Conservation (phyloP, 805 yeast species). For the Cyberlindnera amylophila region DNA sequence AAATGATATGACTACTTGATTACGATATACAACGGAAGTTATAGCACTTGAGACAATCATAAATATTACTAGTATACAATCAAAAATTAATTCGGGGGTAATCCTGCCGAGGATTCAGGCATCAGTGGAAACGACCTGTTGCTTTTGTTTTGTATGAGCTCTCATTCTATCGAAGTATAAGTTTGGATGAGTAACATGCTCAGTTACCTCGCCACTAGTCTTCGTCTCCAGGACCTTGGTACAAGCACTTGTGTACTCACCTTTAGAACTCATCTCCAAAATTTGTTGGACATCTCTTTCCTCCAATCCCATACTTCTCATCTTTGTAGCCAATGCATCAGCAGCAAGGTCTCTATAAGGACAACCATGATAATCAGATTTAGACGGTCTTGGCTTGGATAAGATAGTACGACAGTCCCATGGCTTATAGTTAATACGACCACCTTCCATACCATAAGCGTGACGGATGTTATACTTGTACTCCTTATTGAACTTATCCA, state of each 20-base stretch:
- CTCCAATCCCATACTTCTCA: conserved; percentile 61
- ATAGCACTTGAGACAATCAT: no score
- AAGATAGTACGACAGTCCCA: conserved; percentile 79
- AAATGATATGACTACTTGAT: neutral
- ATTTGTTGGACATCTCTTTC: conserved; percentile 59
- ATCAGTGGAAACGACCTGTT: conserved; percentile 9
- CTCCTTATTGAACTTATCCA: conserved; percentile 82
- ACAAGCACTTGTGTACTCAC: conserved; percentile 82
- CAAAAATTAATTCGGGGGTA: neutral
- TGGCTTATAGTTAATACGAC: conserved; percentile 79
- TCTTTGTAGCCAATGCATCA: conserved; percentile 55
- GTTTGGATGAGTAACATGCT: conserved; percentile 72
- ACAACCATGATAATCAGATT: conserved; percentile 83
- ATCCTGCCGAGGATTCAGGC: conserved; percentile 3
- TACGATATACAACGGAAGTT: no score
- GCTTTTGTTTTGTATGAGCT: conserved; percentile 29
- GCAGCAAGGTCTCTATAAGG: conserved; percentile 76
- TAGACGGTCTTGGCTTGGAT: conserved; percentile 63
- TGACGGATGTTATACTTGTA: conserved; percentile 87
- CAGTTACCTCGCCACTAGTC: conserved; percentile 42
- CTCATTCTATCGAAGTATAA: conserved; percentile 77
- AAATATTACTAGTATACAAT: no score
- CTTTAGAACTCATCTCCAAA: conserved; percentile 60
- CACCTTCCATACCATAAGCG: conserved; percentile 89
- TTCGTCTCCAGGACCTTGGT: conserved; percentile 81